phyloP scores from a whole-genome alignment of 2,329 filamentous ascomycete genomes.

The Arachnopeziza araneosa region DNA sequence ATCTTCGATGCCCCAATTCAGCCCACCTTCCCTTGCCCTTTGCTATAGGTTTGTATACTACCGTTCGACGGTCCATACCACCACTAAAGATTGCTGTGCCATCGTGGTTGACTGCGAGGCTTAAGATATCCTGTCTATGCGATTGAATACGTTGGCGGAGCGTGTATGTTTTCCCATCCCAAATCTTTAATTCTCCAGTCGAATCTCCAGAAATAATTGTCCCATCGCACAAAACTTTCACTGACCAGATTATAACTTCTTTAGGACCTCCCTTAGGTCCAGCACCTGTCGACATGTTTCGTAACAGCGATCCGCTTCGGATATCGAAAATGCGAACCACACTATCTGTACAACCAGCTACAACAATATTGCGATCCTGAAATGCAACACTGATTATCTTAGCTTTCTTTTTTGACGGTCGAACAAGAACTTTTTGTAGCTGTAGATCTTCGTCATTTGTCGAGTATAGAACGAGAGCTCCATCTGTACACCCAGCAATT shows the following conservation, averaged over 20 bases:
- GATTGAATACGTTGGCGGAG: conserved; percentile 79
- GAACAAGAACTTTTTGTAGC: conserved; percentile 70
- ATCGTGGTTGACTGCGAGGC: conserved; percentile 75
- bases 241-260: conserved; percentile 87
- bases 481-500: conserved; percentile 85
- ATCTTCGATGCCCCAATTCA: conserved; percentile 78
- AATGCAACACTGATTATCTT: conserved; percentile 89
- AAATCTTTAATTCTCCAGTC: conserved; percentile 86
- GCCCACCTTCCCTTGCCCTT: conserved; percentile 66
- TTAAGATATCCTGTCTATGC: conserved; percentile 86
- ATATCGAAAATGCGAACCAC: conserved; percentile 90
- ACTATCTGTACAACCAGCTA: conserved; percentile 94
- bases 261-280: conserved; percentile 72
- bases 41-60: conserved; percentile 67
- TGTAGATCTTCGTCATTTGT: conserved; percentile 78
- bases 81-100: conserved; percentile 81
- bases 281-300: conserved; percentile 80
- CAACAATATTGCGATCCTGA: conserved; percentile 73
- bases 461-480: conserved; percentile 79
- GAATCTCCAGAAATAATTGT: conserved; percentile 95
- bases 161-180: conserved; percentile 89
- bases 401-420: conserved; percentile 75
- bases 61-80: conserved; percentile 84
- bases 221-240: conserved; percentile 80
- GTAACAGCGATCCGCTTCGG: conserved; percentile 66